Evolutionary conservation across 2,329 filamentous ascomycete species (phyloP), one percentile per base, ranked within the genome.

Genomic region (Botryotinia calthae): DNA sequence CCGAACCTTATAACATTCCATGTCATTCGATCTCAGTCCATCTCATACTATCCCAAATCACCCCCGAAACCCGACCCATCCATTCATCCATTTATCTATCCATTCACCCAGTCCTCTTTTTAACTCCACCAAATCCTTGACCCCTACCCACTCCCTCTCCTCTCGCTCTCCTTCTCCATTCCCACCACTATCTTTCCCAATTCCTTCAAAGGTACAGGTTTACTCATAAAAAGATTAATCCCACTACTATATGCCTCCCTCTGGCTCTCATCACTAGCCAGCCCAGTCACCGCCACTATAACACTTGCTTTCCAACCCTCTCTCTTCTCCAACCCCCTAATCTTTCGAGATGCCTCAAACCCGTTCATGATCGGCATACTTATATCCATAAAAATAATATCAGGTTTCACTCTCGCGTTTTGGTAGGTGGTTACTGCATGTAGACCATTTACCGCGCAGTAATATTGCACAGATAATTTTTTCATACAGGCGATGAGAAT

Each of bases 321-420:
- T 54, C 61, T 18, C 3, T 54, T 72, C 34, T 75, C 74, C 5
- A 64, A 63, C 34, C 14, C 62, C 37, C 74, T 64, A 22, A 75
- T 75, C 18, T 59, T 34, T 56, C n/a, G 71, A 42, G 42, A 63
- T 31, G 74, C 65, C 44, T 73, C 70, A 58, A 86, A 76, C 0
- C 84, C 84, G 72, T 87, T 82, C 80, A 87, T 85, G 9, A 87
- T 81, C 0, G 86, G 86, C 86, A 88, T 88, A 72, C 84, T 84
- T 8, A 87, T 82, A 73, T 87, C 86, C 84, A 86, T 86, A 22
- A 86, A 80, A 6, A 86, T 80, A 44, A 85, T 81, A 34, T 82
- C 81, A 51, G 68, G 72, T 40, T 63, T 72, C 3, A 48, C 59
- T 22, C 42, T 59, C 20, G 56, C 61, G 14, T 28, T 73, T 40